Evolutionary conservation across 148 eudicot species (phyloP).

Genomic region (Nyssa sinensis): DNA sequence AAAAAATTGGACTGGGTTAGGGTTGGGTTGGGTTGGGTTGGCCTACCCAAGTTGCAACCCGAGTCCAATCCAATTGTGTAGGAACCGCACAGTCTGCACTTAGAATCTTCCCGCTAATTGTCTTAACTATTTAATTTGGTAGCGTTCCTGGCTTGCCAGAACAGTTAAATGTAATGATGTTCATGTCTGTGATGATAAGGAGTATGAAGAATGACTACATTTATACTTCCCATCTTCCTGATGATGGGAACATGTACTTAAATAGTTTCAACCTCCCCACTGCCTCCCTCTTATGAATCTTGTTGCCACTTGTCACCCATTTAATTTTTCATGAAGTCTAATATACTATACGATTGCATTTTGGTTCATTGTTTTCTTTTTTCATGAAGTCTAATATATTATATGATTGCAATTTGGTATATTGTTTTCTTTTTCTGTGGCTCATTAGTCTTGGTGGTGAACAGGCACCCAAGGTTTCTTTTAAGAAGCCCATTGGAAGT

Average conservation of each 20-base stretch:
- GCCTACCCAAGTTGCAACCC: too few species aligned
- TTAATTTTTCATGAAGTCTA: background rate
- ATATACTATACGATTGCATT: background rate
- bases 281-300: background rate
- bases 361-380: background rate
- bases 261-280: background rate
- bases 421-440: constrained; percentile 7
- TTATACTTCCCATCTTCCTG: background rate
- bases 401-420: background rate
- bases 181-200: too few species aligned
- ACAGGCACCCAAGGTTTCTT: constrained; percentile 89
- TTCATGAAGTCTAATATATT: background rate
- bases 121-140: background rate
- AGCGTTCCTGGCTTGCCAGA: too few species aligned
- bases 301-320: background rate
- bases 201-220: background rate
- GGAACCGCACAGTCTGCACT: too few species aligned
- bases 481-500: constrained; percentile 90
- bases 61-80: too few species aligned
- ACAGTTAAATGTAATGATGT: background rate
- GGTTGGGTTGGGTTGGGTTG: too few species aligned
- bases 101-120: background rate
- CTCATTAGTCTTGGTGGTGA: constrained; percentile 11
- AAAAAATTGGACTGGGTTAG: too few species aligned
- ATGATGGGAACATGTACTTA: background rate